Conservation (phyloP, 2,329 filamentous ascomycete species). For the Coniella lustricola region DNA sequence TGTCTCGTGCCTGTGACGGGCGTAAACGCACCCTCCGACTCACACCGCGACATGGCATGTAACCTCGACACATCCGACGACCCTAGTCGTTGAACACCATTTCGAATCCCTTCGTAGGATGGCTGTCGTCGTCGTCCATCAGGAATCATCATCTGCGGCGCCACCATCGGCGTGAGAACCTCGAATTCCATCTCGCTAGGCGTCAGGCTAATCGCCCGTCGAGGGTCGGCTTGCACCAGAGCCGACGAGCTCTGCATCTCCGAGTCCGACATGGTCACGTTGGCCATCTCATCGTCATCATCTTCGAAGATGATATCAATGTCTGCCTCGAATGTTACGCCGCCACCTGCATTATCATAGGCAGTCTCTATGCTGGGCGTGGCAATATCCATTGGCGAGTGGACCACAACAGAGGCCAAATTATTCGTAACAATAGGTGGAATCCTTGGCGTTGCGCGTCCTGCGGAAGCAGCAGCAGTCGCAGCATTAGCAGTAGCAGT, state of each 20-base stretch:
- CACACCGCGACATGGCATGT: slow-evolving; percentile 15
- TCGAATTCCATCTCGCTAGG: slow-evolving; percentile 29
- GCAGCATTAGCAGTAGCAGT: background rate
- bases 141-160: slow-evolving; percentile 14
- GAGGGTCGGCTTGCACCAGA: slow-evolving; percentile 23
- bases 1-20: slow-evolving; percentile 23
- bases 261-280: slow-evolving; percentile 42
- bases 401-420: slow-evolving; percentile 12
- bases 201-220: slow-evolving; percentile 17
- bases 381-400: slow-evolving; percentile 25
- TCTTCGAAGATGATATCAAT: no score
- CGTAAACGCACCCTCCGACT: slow-evolving; percentile 24
- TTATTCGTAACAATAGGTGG: background rate
- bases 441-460: background rate
- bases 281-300: slow-evolving; percentile 20
- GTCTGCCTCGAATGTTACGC: background rate
- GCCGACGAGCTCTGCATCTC: slow-evolving; percentile 30
- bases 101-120: background rate
- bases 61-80: no score
- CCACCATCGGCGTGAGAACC: slow-evolving; percentile 32
- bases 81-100: slow-evolving; percentile 5
- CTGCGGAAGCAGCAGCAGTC: background rate
- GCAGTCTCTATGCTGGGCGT: slow-evolving; percentile 36
- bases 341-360: slow-evolving; percentile 23
- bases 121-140: slow-evolving; percentile 8